phyloP scores from a whole-genome alignment of 2,329 filamentous ascomycete species.

The Mycocentrospora acerina region DNA sequence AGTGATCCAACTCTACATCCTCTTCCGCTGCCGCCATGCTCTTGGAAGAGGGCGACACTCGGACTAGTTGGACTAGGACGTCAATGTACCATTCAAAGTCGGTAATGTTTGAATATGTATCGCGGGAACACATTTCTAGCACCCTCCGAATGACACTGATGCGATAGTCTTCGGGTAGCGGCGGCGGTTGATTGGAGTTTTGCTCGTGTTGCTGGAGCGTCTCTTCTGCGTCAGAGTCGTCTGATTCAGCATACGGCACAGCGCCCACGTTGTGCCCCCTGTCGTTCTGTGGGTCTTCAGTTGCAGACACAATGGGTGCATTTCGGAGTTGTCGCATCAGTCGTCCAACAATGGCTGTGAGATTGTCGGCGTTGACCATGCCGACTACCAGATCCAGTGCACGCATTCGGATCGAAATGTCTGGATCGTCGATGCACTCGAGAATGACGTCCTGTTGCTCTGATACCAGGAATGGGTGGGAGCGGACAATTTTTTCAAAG shows the following conservation, averaged over 20 bases:
- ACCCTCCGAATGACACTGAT: conserved; percentile 80
- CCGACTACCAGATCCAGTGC: conserved; percentile 88
- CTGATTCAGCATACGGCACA: conserved; percentile 55
- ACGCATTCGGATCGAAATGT: conserved; percentile 93
- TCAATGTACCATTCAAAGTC: conserved; percentile 99
- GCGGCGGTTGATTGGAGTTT: conserved; percentile 53
- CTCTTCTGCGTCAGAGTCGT: conserved; percentile 60
- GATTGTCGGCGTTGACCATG: conserved; percentile 87
- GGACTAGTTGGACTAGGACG: conserved; percentile 80
- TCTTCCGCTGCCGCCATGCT: conserved; percentile 22
- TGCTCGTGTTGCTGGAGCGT: conserved; percentile 55
- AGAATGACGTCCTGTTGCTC: conserved; percentile 95
- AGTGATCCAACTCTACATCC: conserved; percentile 26
- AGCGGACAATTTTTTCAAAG: conserved; percentile 90
- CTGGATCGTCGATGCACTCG: conserved; percentile 91
- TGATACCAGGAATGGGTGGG: conserved; percentile 84
- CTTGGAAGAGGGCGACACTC: conserved; percentile 60
- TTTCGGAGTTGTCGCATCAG: conserved; percentile 81
- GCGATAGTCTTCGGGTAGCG: conserved; percentile 83
- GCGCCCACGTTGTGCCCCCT: conserved; percentile 46
- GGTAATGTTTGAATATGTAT: conserved; percentile 80
- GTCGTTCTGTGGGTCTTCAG: conserved; percentile 50
- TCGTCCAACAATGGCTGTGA: conserved; percentile 80
- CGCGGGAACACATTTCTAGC: conserved; percentile 82
- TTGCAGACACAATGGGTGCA: conserved; percentile 58